Evolutionary conservation across 495 filamentous ascomycete species (phyloP).

Genomic region (Daldinia vernicosa): DNA sequence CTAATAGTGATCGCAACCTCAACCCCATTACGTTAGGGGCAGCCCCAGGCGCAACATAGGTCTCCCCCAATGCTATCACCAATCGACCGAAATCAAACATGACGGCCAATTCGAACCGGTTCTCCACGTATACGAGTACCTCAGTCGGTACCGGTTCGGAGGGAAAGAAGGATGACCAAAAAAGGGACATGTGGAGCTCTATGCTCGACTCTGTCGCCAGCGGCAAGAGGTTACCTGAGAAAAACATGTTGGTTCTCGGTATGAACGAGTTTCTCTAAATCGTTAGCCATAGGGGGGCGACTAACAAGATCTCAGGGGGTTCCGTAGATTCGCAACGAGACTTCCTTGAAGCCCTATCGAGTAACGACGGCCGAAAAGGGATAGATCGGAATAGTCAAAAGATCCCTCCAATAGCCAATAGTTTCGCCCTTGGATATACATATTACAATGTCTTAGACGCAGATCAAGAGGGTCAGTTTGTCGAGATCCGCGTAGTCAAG

Average conservation of each 20-base stretch:
- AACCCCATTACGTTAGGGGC: constrained; percentile 4
- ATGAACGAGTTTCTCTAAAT: constrained; percentile 42
- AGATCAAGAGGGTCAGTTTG: constrained; percentile 82
- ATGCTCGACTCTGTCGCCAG: constrained; percentile 91
- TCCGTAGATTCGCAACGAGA: constrained; percentile 88
- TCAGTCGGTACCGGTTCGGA: constrained; percentile 54
- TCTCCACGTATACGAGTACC: constrained; percentile 61
- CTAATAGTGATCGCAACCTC: constrained; percentile 28
- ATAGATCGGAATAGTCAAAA: constrained; percentile 67
- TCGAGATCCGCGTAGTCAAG: not conserved
- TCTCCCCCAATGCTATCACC: constrained; percentile 41
- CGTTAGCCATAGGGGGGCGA: constrained; percentile 18
- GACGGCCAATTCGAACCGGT: constrained; percentile 66
- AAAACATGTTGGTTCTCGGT: constrained; percentile 89
- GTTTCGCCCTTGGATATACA: constrained; percentile 92
- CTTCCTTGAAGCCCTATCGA: constrained; percentile 83
- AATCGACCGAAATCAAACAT: constrained; percentile 48
- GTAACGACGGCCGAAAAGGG: constrained; percentile 67
- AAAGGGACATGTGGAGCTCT: constrained; percentile 93
- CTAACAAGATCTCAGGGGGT: constrained; percentile 68
- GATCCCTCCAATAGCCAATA: constrained; percentile 85
- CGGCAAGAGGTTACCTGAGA: constrained; percentile 90
- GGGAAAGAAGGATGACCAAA: constrained; percentile 71
- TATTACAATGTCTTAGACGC: constrained; percentile 95
- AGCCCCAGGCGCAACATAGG: constrained; percentile 12